phyloP scores from a whole-genome alignment of 129 eudicot genomes.

The Chrysanthemum seticuspe region DNA sequence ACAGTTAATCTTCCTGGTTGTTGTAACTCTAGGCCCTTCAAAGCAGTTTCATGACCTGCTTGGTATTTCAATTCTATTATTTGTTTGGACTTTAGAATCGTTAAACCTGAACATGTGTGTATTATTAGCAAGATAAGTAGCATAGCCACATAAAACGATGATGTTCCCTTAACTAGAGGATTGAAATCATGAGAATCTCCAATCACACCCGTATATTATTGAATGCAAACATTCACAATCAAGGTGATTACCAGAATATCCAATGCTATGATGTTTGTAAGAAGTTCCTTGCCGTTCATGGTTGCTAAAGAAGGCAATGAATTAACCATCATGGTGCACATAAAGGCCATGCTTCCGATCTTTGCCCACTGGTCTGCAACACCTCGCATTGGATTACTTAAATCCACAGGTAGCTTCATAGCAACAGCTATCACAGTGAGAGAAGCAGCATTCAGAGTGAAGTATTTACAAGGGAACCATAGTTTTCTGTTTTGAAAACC shows the following conservation, averaged over 20 bases:
- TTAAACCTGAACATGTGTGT: constrained; percentile 17
- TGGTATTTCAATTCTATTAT: not conserved
- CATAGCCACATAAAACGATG: not conserved
- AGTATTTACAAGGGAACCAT: too few species aligned
- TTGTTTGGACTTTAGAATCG: constrained; percentile 11
- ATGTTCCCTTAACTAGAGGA: not conserved
- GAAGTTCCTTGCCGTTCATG: not conserved
- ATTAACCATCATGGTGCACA: not conserved
- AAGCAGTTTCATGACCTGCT: not conserved
- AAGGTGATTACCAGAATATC: not conserved
- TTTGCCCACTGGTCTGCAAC: too few species aligned
- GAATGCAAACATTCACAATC: not conserved
- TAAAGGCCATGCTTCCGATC: not conserved
- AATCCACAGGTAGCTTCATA: too few species aligned
- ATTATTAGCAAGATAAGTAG: constrained; percentile 13
- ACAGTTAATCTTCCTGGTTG: not conserved
- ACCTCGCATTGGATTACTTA: too few species aligned
- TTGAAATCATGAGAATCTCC: not conserved
- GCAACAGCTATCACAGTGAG: too few species aligned
- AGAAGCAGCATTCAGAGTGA: too few species aligned
- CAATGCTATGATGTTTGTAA: not conserved
- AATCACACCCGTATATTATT: not conserved
- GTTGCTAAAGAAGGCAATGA: not conserved
- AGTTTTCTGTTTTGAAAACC: too few species aligned
- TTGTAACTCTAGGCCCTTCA: not conserved